Conservation (phyloP, 106 monocot species). For the Platanthera zijinensis region DNA sequence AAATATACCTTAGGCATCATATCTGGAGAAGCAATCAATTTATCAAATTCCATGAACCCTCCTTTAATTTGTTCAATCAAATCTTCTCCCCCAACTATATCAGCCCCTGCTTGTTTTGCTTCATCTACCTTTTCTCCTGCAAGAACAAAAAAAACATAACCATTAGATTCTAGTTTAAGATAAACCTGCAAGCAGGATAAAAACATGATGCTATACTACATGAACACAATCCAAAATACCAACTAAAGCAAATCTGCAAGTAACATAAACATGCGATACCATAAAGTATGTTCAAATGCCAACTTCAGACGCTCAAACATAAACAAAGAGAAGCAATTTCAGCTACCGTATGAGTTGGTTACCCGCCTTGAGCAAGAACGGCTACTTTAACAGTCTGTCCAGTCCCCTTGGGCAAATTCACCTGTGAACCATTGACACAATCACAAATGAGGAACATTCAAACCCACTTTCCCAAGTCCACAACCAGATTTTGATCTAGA, state of each 20-base stretch:
- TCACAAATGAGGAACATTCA: background rate
- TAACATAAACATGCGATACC: no score
- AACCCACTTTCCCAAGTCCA: background rate
- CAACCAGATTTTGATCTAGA: background rate
- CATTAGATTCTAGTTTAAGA: background rate
- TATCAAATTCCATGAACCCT: constrained; percentile 98
- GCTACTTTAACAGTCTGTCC: constrained; percentile 90
- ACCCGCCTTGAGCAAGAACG: constrained; percentile 84
- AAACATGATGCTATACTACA: background rate
- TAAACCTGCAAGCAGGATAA: background rate
- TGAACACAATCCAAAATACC: background rate
- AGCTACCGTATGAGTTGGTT: background rate
- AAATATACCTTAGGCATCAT: constrained; percentile 94
- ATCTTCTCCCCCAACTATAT: constrained; percentile 95
- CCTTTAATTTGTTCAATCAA: constrained; percentile 76
- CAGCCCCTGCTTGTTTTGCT: constrained; percentile 93
- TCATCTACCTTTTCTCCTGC: constrained; percentile 87
- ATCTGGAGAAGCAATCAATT: constrained; percentile 96
- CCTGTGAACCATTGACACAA: constrained; percentile 36
- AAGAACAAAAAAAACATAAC: background rate
- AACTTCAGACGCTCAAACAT: background rate
- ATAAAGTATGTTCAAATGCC: background rate
- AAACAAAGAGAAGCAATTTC: background rate
- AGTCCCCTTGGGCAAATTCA: constrained; percentile 96
- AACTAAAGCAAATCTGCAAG: no score